Base-by-base conservation (phyloP, 2,329 filamentous ascomycete genomes). In the Teratosphaeria destructans region DNA sequence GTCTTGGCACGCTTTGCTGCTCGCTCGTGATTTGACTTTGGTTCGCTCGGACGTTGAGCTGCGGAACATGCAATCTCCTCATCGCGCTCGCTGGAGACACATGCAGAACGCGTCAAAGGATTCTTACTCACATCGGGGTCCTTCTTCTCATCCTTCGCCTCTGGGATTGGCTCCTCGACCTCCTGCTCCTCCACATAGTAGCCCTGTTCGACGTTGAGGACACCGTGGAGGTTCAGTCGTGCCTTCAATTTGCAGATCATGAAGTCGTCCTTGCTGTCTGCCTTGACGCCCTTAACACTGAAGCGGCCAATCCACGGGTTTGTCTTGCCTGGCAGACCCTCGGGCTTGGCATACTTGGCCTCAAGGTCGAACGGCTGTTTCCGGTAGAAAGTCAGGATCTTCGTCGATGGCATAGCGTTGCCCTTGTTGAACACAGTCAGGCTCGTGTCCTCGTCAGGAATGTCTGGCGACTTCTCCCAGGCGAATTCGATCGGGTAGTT, bases 231-330 rank as follows among this genome's bases (percentile, higher is more conserved):
- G 79, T 99, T 99, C 59, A 99, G 84, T 64, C 94, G 87, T 55
- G 94, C 93, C 84, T 97, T 97, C 63, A 99, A 86, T 81, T 99
- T 99, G 87, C 94, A 99, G 71, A 97, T 95, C 93, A 99, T 97
- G 39, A 97, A 99, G 74, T 97, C 94, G 62, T 95, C 90, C 74
- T 94, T 92, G 66, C 86, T 84, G 72, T 95, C 90, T 49, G 90
- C 88, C 83, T 96, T 92, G 72, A 99, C 93, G 54, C 89, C 89
- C 84, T 99, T 99, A 75, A 99, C 91, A 52, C 92, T 96, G 81
- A 99, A 99, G 65, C 90, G 87, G 60, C 94, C 94, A 67, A 99
- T 96, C 89, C 93, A 97, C 55, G 94, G 89, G 74, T 90, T 90
- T 63, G 87, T 82, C 82, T 93, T 95, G 70, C 92, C 91, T 19